Evolutionary conservation across 192 early-diverging fungal species (phyloP).

Genomic region (Entomortierella lignicola): DNA sequence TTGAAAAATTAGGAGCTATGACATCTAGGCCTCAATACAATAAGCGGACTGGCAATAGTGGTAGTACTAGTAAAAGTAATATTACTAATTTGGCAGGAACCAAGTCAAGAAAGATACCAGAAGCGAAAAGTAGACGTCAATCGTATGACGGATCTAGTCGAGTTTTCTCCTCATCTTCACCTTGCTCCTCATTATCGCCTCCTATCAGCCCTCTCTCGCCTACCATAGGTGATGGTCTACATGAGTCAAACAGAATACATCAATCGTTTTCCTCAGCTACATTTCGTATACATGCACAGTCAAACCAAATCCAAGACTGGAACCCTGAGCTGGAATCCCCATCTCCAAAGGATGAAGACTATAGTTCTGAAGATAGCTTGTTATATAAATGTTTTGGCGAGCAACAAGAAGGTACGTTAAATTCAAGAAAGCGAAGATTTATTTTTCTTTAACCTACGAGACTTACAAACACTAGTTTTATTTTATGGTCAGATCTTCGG

Average conservation of each 20-base stretch:
- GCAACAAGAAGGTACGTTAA: constrained; percentile 29
- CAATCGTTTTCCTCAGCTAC: background rate
- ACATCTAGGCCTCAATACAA: too few species aligned
- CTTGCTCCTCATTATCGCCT: constrained; percentile 18
- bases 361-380: background rate
- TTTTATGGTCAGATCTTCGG: constrained; percentile 15
- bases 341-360: background rate
- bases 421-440: too few species aligned
- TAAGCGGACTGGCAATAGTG: too few species aligned
- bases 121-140: background rate
- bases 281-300: background rate
- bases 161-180: constrained; percentile 4
- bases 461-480: background rate
- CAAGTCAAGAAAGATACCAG: background rate
- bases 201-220: constrained; percentile 27
- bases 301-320: background rate
- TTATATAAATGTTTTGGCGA: constrained; percentile 6
- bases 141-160: background rate
- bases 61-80: too few species aligned
- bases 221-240: background rate
- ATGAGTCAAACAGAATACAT: background rate
- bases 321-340: background rate
- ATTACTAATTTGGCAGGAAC: too few species aligned
- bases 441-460: too few species aligned
- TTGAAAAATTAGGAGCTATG: too few species aligned